Conservation (phyloP, 192 early-diverging fungal species). For the Anaeromyces robustus region DNA sequence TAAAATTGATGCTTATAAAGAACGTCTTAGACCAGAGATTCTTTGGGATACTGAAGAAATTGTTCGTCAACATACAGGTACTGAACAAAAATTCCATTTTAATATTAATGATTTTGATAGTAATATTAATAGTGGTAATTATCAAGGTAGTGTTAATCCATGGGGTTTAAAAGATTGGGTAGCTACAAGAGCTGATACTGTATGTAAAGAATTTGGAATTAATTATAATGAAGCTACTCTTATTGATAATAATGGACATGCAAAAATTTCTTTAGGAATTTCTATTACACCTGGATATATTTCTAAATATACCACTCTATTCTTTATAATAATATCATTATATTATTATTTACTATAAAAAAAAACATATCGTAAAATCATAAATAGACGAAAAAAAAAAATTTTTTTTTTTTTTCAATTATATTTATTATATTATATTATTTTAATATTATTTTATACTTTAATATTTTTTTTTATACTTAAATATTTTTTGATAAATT, state of each 20-base stretch:
- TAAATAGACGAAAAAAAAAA: too few relatives aligned
- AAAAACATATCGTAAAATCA: too few relatives aligned
- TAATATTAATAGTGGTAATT: not conserved
- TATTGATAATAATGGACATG: not conserved
- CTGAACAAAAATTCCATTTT: not conserved
- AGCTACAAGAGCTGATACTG: not conserved
- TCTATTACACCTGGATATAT: too few relatives aligned
- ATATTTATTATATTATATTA: too few relatives aligned
- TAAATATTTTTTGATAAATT: too few relatives aligned
- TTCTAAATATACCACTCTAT: too few relatives aligned
- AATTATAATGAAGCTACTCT: not conserved
- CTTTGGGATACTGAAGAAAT: not conserved
- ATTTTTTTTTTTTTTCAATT: too few relatives aligned
- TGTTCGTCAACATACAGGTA: not conserved
- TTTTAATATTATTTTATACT: too few relatives aligned
- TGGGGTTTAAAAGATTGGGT: not conserved
- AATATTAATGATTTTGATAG: not conserved
- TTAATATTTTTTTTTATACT: too few relatives aligned
- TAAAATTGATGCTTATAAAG: not conserved
- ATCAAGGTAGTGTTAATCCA: not conserved
- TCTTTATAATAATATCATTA: too few relatives aligned
- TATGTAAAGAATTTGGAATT: not conserved
- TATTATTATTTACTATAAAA: too few relatives aligned
- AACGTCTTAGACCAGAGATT: not conserved
- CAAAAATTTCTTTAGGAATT: too few relatives aligned